A percentile compares a stretch with the other conserved stretches of the same genome.
These are phyloP conservation scores for Gypsophila paniculata DNA, from an alignment of 179 eudicot species.

Conservation along the genomic window DNA sequence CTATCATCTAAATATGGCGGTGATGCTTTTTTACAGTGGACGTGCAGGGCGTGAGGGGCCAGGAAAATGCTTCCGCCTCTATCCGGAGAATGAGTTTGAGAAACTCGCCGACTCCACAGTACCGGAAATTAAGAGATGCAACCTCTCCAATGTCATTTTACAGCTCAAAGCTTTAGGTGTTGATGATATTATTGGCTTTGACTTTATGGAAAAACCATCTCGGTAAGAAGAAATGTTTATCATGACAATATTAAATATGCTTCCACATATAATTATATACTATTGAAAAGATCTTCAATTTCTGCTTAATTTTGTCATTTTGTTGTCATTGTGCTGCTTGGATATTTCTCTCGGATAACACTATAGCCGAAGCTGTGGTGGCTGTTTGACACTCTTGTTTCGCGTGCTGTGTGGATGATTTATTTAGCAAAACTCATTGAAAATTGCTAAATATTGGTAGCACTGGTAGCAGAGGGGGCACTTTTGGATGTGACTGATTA, in stretches of 20 bases:
- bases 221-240: conserved; percentile 36
- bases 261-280: background rate
- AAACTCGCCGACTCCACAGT: conserved; percentile 75
- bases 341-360: background rate
- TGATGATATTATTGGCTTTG: conserved; percentile 81
- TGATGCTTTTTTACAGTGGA: conserved; percentile 51
- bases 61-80: conserved; percentile 94
- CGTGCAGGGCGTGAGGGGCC: conserved; percentile 99
- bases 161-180: conserved; percentile 94
- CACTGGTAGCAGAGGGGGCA: background rate
- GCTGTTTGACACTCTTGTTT: background rate
- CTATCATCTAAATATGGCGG: conserved; percentile 8
- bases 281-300: background rate
- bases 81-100: conserved; percentile 75
- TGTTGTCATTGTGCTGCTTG: background rate
- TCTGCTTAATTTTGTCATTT: background rate
- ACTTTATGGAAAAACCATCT: conserved; percentile 91
- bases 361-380: background rate
- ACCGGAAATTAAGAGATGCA: conserved; percentile 85
- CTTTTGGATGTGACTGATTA: background rate
- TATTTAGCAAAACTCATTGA: background rate
- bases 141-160: conserved; percentile 80
- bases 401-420: background rate
- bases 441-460: background rate
- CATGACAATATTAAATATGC: background rate